Base-by-base conservation (phyloP, 768 basidiomycete species). In the Hebeloma cylindrosporum region DNA sequence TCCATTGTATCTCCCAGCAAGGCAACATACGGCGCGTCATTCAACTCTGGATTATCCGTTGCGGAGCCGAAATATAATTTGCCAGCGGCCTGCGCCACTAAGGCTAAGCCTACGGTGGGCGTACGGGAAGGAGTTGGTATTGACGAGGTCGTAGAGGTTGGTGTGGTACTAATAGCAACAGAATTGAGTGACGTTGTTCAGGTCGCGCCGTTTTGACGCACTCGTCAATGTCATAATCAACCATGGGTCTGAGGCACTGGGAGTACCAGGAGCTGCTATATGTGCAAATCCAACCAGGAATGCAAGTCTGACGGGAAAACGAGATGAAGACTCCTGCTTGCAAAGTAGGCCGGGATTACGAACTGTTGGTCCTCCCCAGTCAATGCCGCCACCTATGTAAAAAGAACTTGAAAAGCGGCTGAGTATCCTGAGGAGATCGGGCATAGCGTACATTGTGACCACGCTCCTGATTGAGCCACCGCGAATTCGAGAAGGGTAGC, bases 31-130 rank as follows among this genome's bases (percentile, higher is more conserved):
- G 70, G 49, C 0, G 62, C 48, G 50, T 77, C 71, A 10, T 62
- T 70, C 28, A 77, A 64, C 55, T 77, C 74, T 38, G 58, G 52
- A 52, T 74, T 74, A 60, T 77, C 74, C 1, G 74, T 76, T 18
- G 76, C 76, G 23, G 70, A 65, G 11, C 76, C 75, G 47, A 77
- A 77, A 63, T 77, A 76, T 23, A 63, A 59, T 58, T 75, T 74
- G 22, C 73, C 72, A 6, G 69, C 67, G n/a, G 68, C 62, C 45
- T 63, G 64, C 5, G 73, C 74, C 5, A 64, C 48, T 55, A 29
- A 50, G 43, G 58, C 66, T 50, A 45, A 66, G 16, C 53, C 53
- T 10, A 46, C 31, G 14, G 36, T 48, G 7, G 52, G 43, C 6
- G 52, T 50, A 3, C 46, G 48, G 4, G 49, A 29, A 8, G 50